A percentile compares a stretch with the other conserved stretches of the same genome.
These are phyloP conservation scores for Raddia distichophylla DNA, from an alignment of 176 grass and related monocot genomes.

Conservation along the genomic window DNA sequence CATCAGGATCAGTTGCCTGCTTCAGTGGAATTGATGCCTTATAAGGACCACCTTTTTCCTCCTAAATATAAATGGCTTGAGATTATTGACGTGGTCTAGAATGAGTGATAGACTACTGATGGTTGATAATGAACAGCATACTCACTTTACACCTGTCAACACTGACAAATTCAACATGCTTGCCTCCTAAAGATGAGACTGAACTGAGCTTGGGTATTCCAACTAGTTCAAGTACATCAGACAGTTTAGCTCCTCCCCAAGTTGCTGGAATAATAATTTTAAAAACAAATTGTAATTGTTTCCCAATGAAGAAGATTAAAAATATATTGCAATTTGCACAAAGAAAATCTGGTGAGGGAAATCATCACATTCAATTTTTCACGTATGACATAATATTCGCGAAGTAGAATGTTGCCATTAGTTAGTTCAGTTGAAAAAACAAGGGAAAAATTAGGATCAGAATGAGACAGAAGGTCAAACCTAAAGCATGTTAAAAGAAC, in stretches of 20 bases:
- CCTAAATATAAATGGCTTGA: constrained; percentile 54
- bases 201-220: constrained; percentile 68
- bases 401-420: not conserved
- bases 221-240: constrained; percentile 78
- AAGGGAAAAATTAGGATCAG: constrained; percentile 30
- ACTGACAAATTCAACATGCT: constrained; percentile 85
- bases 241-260: constrained; percentile 91
- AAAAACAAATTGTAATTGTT: constrained; percentile 25
- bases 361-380: not conserved
- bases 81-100: not conserved
- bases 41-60: constrained; percentile 97
- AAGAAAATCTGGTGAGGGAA: constrained; percentile 2
- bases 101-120: constrained; percentile 1
- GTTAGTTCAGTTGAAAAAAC: not conserved
- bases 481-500: not conserved
- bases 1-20: constrained; percentile 86
- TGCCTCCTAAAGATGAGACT: constrained; percentile 79
- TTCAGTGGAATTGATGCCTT: constrained; percentile 91
- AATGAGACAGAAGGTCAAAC: not conserved
- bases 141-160: constrained; percentile 90
- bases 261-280: constrained; percentile 57
- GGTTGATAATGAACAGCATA: constrained; percentile 34
- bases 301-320: constrained; percentile 9
- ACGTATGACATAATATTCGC: constrained; percentile 4
- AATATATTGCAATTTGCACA: not conserved